A percentile compares a stretch with the other conserved stretches of the same genome.
phyloP scores from a whole-genome alignment of 257 asterid genomes.

The Paraleonurus japonicus region DNA sequence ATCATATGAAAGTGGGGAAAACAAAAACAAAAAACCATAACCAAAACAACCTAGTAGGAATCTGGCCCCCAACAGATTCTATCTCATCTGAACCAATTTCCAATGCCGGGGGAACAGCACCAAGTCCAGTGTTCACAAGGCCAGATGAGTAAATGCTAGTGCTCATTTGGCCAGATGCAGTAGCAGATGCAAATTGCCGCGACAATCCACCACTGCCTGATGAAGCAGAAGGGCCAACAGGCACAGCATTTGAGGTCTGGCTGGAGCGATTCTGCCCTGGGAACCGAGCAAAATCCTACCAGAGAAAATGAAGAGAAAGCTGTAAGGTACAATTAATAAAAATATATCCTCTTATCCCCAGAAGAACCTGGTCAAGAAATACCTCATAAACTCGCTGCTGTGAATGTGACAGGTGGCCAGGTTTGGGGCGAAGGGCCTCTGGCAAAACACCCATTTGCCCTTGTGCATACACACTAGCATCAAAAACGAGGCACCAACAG shows the following conservation, averaged over 20 bases:
- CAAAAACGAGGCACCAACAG: conserved; percentile 69
- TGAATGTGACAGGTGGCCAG: conserved; percentile 84
- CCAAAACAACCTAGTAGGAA: conserved; percentile 51
- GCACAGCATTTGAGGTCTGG: conserved; percentile 64
- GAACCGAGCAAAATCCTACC: conserved; percentile 93
- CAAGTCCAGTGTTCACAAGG: conserved; percentile 50
- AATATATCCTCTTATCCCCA: conserved; percentile 7
- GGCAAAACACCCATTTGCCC: conserved; percentile 79
- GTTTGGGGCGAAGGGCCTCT: conserved; percentile 95
- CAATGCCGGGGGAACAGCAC: conserved; percentile 54
- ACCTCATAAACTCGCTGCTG: conserved; percentile 99
- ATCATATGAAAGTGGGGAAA: not conserved
- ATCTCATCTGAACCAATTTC: conserved; percentile 60
- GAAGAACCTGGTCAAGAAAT: conserved; percentile 20
- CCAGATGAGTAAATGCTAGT: conserved; percentile 57
- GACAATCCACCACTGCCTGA: conserved; percentile 55
- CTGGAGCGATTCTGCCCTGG: conserved; percentile 92
- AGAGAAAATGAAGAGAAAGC: not conserved
- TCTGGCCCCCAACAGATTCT: conserved; percentile 53
- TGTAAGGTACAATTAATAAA: conserved; percentile 20
- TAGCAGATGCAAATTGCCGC: conserved; percentile 48
- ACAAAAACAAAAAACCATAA: not conserved
- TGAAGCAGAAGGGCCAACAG: conserved; percentile 65
- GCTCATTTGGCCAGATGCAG: conserved; percentile 58
- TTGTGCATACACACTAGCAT: conserved; percentile 62